A percentile compares a stretch with the other conserved stretches of the same genome.
Conservation (phyloP, 2,329 filamentous ascomycete species). For the Septoria petroselini region DNA sequence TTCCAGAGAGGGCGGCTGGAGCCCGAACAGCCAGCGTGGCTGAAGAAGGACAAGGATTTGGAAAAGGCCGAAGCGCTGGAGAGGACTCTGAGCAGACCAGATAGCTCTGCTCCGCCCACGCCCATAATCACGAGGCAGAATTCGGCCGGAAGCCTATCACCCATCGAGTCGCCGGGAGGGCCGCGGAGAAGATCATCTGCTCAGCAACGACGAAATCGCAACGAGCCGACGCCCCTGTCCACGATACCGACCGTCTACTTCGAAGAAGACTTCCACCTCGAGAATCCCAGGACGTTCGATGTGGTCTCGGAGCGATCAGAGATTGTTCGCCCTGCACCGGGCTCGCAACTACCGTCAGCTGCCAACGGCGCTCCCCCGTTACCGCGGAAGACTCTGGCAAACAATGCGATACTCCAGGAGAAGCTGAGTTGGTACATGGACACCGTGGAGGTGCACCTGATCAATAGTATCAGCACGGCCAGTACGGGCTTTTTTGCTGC, state of each 20-base stretch:
- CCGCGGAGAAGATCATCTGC: slow-evolving; percentile 53
- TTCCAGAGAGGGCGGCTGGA: slow-evolving; percentile 79
- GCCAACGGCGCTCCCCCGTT: slow-evolving; percentile 54
- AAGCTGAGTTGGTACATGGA: slow-evolving; percentile 99
- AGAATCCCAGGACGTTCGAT: slow-evolving; percentile 94
- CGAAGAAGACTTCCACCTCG: slow-evolving; percentile 88
- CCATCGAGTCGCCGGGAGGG: slow-evolving; percentile 47
- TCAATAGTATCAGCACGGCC: slow-evolving; percentile 91
- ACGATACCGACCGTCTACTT: slow-evolving; percentile 94
- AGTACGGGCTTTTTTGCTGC: slow-evolving; percentile 96
- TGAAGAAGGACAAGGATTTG: slow-evolving; percentile 46
- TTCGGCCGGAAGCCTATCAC: slow-evolving; percentile 46
- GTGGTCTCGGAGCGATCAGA: slow-evolving; percentile 94
- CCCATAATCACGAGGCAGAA: slow-evolving; percentile 38
- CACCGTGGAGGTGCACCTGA: slow-evolving; percentile 94
- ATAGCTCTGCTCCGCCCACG: slow-evolving; percentile 36
- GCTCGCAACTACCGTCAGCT: slow-evolving; percentile 51
- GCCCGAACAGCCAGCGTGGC: slow-evolving; percentile 56
- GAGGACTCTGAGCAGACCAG: slow-evolving; percentile 38
- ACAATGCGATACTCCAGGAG: slow-evolving; percentile 95
- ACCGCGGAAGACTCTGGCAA: slow-evolving; percentile 79
- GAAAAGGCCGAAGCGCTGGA: slow-evolving; percentile 49
- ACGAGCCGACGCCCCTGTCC: slow-evolving; percentile 78
- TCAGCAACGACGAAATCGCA: slow-evolving; percentile 56
- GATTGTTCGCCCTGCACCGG: slow-evolving; percentile 70